Conservation (phyloP, 257 asterid species). For the Salvia splendens region DNA sequence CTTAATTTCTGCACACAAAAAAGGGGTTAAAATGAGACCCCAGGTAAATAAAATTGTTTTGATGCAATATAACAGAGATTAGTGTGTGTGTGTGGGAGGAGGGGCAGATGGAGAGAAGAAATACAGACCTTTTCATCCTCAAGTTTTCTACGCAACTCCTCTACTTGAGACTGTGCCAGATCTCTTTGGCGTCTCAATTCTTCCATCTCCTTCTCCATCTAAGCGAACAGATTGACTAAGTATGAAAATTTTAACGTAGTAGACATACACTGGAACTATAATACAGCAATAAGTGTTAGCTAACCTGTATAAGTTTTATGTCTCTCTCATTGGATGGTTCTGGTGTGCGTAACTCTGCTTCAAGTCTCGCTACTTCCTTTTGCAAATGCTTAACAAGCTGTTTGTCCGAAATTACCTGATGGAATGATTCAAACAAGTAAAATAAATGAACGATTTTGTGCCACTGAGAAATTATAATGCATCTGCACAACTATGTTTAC, state of each 20-base stretch:
- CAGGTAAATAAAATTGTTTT: not conserved
- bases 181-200: conserved; percentile 93
- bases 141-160: conserved; percentile 75
- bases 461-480: not conserved
- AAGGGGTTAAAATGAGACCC: not conserved
- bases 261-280: not conserved
- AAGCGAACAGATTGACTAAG: conserved; percentile 19
- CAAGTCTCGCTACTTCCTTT: conserved; percentile 94
- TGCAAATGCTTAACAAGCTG: conserved; percentile 94
- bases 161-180: conserved; percentile 82
- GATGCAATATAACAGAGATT: conserved; percentile 4
- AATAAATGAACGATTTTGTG: not conserved
- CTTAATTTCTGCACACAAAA: conserved; percentile 46
- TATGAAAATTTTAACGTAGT: conserved; percentile 16
- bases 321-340: conserved; percentile 76
- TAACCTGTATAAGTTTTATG: conserved; percentile 72
- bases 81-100: not conserved
- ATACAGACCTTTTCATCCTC: conserved; percentile 67
- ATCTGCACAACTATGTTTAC: not conserved
- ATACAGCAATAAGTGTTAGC: conserved; percentile 26
- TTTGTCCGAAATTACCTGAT: conserved; percentile 87
- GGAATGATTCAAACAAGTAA: conserved; percentile 22
- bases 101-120: conserved; percentile 7
- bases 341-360: conserved; percentile 86
- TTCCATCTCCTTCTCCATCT: conserved; percentile 96